Evolutionary conservation across 2,329 filamentous ascomycete genomes (phyloP), one percentile per base, ranked within the genome.

Genomic region (Colletotrichum orbiculare): DNA sequence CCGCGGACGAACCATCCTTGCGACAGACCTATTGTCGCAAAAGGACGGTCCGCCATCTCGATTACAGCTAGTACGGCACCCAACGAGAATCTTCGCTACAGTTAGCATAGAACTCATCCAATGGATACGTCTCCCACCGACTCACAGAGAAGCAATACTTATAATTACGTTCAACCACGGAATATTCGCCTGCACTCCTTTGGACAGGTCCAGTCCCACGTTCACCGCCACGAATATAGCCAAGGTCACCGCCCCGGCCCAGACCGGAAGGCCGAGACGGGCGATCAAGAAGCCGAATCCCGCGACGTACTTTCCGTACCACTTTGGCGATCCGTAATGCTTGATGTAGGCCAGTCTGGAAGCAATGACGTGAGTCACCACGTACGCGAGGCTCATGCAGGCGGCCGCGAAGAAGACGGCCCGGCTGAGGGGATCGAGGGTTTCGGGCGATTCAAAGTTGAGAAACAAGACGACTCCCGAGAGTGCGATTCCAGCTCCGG

Each of bases 101-200:
- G 47, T 65, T 6, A 65, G 62, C 8, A 15, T 7, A 17, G 3
- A 1, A 5, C 35, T 2, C 7, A 3, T 25, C 5, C 8, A 9
- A 15, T 10, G 17, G 49, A 15, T 1, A 12, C 11, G 37, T 8
- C 5, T 4, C 6, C 6, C 34, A 3, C 6, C 1, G 9, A 52
- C 62, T 53, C 34, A 65, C 62, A 62, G 9, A 33, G 62, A 65
- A 42, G 52, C 37, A 13, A 65, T 56, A 12, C 62, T 62, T 15
- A 65, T 65, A 25, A 65, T 62, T 6, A 65, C 62, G 8, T 65
- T 57, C 12, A 65, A 13, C 62, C 62, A 65, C 10, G 58, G 62
- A 3, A 62, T 5, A 7, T 65, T 65, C 2, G 62, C 35, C 42
- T 43, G 53, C 1, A 65, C 41, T 2, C 62, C 62, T 45, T 65